These are phyloP conservation scores for Talaromyces liani DNA, from an alignment of 495 filamentous ascomycete genomes.

Conservation along the genomic window DNA sequence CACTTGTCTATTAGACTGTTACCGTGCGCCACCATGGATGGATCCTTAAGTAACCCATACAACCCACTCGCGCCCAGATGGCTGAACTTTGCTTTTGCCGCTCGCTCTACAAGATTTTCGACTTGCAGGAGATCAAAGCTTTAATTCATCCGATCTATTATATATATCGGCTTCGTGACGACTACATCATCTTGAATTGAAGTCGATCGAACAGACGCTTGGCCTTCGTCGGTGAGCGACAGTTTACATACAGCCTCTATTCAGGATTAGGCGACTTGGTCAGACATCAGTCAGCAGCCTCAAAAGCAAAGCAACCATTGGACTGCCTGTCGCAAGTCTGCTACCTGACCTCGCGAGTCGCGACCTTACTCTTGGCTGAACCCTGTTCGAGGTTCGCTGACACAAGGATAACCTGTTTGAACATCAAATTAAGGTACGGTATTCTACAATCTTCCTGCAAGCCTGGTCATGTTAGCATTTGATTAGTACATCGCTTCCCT, in stretches of 20 bases:
- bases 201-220: background rate
- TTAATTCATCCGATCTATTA: background rate
- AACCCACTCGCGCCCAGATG: background rate
- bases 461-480: background rate
- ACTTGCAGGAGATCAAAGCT: background rate
- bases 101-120: background rate
- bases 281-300: background rate
- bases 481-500: background rate
- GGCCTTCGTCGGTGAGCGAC: background rate
- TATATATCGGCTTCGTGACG: background rate
- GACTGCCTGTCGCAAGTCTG: background rate
- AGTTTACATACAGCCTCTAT: background rate
- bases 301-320: background rate
- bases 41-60: background rate
- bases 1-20: background rate
- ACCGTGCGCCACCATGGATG: slow-evolving; percentile 3
- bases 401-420: background rate
- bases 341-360: background rate
- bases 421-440: background rate
- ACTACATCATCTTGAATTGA: background rate
- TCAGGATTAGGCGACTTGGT: background rate
- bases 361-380: background rate
- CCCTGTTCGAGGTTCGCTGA: background rate
- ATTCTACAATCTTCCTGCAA: background rate
- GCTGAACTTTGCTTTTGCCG: slow-evolving; percentile 3